These are phyloP conservation scores for Artomyces pyxidatus DNA, from an alignment of 768 basidiomycete species.

Conservation along the genomic window DNA sequence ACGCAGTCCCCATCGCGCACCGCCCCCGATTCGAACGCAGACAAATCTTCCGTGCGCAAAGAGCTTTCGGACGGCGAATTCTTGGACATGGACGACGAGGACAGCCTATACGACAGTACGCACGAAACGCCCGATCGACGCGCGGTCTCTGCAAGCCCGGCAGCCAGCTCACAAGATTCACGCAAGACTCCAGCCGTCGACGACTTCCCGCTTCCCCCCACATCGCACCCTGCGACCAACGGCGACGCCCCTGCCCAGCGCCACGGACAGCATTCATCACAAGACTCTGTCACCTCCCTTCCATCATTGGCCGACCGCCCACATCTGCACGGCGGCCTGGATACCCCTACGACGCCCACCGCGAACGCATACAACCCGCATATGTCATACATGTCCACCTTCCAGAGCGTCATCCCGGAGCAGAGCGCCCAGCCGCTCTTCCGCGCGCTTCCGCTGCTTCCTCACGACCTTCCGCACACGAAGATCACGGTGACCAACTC, in stretches of 20 bases:
- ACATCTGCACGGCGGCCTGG: conserved; percentile 15
- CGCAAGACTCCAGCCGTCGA: conserved; percentile 10
- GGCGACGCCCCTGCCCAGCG: background rate
- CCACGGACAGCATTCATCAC: background rate
- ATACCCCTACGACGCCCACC: conserved; percentile 14
- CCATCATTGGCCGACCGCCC: background rate
- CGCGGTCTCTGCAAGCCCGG: conserved; percentile 14
- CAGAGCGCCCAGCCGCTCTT: conserved; percentile 35
- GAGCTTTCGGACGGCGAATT: conserved; percentile 41
- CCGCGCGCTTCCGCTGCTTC: conserved; percentile 64
- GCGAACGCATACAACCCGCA: conserved; percentile 8
- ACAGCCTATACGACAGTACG: conserved; percentile 32
- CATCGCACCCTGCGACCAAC: conserved; percentile 2
- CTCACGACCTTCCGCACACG: conserved; percentile 67
- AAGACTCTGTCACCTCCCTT: conserved; percentile 1
- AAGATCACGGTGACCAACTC: conserved; percentile 68
- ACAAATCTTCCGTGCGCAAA: conserved; percentile 13
- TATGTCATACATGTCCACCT: conserved; percentile 8
- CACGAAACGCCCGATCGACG: conserved; percentile 28
- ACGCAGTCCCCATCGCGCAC: conserved; percentile 3
- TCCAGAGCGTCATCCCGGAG: conserved; percentile 17
- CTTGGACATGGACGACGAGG: conserved; percentile 52
- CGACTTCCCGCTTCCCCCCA: conserved; percentile 16
- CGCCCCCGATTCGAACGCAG: conserved; percentile 5
- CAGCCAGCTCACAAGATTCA: too few relatives aligned